Base-by-base conservation (phyloP, 345 rosid species). In the Orychophragmus violaceus region DNA sequence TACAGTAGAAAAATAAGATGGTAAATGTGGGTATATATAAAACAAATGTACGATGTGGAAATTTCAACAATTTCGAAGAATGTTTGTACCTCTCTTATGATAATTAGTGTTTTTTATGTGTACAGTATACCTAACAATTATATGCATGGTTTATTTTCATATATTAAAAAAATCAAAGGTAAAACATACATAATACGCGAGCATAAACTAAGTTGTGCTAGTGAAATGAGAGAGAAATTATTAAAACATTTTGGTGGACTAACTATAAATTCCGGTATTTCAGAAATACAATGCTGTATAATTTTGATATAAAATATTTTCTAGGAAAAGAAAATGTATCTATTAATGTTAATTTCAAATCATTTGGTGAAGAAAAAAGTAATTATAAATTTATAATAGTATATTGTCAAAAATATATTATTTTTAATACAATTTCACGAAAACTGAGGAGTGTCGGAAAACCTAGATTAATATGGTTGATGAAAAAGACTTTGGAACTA, bases 401-500 rank as follows among this genome's bases (percentile, higher is more conserved):
- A 6, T 41, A 36, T 27, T 42, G 6, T 45, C 41, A 28, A 29
- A 44, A 28, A 13, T 28, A 27, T 12, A 28, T 61, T 3, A 10
- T 45, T 3, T 54, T 53, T 41, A 41, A 41, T 41, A 41, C 9
- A 19, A 33, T 37, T 39, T 28, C 13, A 62, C 6, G 59, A 50
- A 63, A 49, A 13, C 4, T 67, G 53, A 58, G 64, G 49, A 68
- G 57, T 45, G 49, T 57, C 12, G 64, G 72, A 33, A 63, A 48
- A 49, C 46, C 58, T 49, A 33, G 58, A 59, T 46, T 23, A 68
- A 46, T 58, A n/a, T 33, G 65, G 65, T 49, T 48, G 72, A 49
- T 68, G 72, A 68, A 57, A 58, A 25, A 13, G 58, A 68, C 72
- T 59, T 59, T 35, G 23, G 50, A 58, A 48, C 72, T 46, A 58